phyloP scores from a whole-genome alignment of 192 early-diverging fungal genomes.

The Backusella australiensis region DNA sequence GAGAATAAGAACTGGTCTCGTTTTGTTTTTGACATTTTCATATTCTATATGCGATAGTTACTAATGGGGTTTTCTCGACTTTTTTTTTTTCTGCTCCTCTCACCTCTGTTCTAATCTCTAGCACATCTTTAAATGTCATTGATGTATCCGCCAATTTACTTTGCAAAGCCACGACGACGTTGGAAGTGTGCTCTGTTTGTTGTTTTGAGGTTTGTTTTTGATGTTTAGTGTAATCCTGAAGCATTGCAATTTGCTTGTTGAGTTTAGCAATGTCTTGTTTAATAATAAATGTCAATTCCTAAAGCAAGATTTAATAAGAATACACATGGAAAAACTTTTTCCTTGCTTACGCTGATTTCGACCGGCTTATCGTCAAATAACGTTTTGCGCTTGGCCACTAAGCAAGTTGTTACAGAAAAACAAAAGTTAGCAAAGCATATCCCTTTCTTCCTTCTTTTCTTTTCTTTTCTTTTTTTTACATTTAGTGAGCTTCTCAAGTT shows the following conservation, averaged over 20 bases:
- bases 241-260: conserved; percentile 88
- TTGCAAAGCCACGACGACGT: conserved; percentile 92
- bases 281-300: conserved; percentile 90
- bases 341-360: conserved; percentile 77
- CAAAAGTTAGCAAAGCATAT: neutral
- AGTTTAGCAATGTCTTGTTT: conserved; percentile 96
- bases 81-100: neutral
- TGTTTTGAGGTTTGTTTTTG: conserved; percentile 57
- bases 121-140: conserved; percentile 88
- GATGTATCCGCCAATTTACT: conserved; percentile 89
- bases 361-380: conserved; percentile 96
- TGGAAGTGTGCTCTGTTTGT: conserved; percentile 84
- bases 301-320: neutral
- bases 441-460: neutral
- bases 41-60: conserved; percentile 55
- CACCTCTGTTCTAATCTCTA: conserved; percentile 89
- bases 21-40: conserved; percentile 88
- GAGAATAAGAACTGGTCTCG: conserved; percentile 87
- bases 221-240: conserved; percentile 69
- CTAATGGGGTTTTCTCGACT: too few species aligned
- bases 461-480: conserved; percentile 37
- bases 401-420: neutral
- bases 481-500: conserved; percentile 83
- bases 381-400: conserved; percentile 92
- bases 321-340: too few species aligned